Percentiles rank a stretch among this genome's conserved stretches.
Evolutionary conservation across 495 filamentous ascomycete species (phyloP).

Genomic region (Tuber aestivum): DNA sequence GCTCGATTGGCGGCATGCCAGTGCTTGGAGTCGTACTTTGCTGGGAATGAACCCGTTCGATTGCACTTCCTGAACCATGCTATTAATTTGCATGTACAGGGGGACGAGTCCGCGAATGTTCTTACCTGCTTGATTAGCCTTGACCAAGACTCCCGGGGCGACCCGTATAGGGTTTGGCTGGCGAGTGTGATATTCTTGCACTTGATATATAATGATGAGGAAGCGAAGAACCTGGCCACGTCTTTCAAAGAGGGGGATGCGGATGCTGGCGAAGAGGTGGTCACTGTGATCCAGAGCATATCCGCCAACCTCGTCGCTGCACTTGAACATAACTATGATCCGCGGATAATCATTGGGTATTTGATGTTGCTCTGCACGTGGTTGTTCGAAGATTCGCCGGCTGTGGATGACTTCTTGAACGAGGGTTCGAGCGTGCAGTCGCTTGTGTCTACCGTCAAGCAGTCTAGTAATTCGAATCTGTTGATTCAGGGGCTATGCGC

Average conservation of each 20-base stretch:
- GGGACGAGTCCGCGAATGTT: constrained; percentile 81
- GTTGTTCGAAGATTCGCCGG: constrained; percentile 87
- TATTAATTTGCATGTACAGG: constrained; percentile 76
- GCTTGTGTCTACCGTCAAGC: constrained; percentile 62
- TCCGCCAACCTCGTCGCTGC: constrained; percentile 72
- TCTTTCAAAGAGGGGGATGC: constrained; percentile 82
- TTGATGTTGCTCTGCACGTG: constrained; percentile 88
- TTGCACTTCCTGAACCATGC: constrained; percentile 80
- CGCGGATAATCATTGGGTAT: constrained; percentile 76
- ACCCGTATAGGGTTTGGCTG: constrained; percentile 90
- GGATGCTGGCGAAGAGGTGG: constrained; percentile 84
- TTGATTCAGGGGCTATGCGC: constrained; percentile 77
- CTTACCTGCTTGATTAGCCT: constrained; percentile 65
- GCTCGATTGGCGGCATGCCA: constrained; percentile 77
- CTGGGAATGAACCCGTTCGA: constrained; percentile 52
- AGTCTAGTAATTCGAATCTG: constrained; percentile 53
- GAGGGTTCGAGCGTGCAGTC: constrained; percentile 89
- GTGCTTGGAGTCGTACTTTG: constrained; percentile 88
- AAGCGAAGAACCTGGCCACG: constrained; percentile 75
- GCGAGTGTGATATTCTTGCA: constrained; percentile 86
- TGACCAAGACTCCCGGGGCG: constrained; percentile 54
- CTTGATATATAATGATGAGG: constrained; percentile 72
- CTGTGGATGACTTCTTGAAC: constrained; percentile 87
- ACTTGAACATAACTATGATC: constrained; percentile 68
- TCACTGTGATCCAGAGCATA: constrained; percentile 86